Evolutionary conservation across 1,284 basidiomycete species (phyloP).

Genomic region (Vanrija sp.): DNA sequence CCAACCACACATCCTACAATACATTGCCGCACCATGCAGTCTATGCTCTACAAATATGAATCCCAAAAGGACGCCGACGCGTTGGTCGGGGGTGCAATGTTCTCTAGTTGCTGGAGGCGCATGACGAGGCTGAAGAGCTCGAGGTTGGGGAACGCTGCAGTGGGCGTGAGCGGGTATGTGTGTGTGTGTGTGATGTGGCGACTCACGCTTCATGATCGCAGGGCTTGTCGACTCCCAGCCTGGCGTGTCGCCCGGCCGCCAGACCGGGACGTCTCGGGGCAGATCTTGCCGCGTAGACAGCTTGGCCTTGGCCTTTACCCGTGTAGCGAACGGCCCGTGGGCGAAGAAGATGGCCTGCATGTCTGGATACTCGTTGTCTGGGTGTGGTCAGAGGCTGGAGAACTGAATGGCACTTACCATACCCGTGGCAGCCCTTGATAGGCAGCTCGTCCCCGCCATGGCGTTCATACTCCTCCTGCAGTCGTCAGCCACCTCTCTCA

Average conservation of each 20-base stretch:
- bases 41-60: not conserved
- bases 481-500: not conserved
- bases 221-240: constrained; percentile 55
- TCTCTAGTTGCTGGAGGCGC: constrained; percentile 65
- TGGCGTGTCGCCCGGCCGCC: constrained; percentile 37
- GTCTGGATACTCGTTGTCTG: constrained; percentile 63
- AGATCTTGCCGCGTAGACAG: constrained; percentile 53
- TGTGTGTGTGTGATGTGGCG: not conserved
- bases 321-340: constrained; percentile 8
- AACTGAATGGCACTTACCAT: not conserved
- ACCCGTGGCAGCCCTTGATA: constrained; percentile 13
- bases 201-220: constrained; percentile 57
- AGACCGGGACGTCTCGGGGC: too few relatives aligned
- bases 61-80: constrained; percentile 9
- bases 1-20: too few relatives aligned
- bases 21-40: not conserved
- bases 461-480: constrained; percentile 48
- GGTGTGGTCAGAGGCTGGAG: constrained; percentile 54
- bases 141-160: constrained; percentile 68
- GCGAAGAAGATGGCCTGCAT: constrained; percentile 91
- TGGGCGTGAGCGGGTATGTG: not conserved
- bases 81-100: constrained; percentile 56
- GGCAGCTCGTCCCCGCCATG: not conserved
- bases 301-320: constrained; percentile 46
- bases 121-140: constrained; percentile 79